Evolutionary conservation across 2,329 filamentous ascomycete species (phyloP), one percentile per base, ranked within the genome.

Genomic region (Scedosporium aurantiacum): DNA sequence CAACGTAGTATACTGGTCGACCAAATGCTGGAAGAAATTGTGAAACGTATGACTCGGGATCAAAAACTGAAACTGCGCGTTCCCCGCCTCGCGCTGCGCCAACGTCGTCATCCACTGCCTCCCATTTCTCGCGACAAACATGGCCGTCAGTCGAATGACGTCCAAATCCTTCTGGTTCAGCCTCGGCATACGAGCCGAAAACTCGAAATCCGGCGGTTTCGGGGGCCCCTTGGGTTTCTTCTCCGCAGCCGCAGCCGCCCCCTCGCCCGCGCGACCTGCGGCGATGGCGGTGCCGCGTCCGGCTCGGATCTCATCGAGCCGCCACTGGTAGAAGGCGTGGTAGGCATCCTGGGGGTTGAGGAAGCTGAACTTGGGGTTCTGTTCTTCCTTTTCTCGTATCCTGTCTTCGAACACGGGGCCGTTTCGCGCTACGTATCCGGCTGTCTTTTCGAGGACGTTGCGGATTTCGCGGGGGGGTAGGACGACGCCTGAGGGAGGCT

Each of bases 1-100:
- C 32, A 97, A 76, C 59, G 87, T 81, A n/a, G 88, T 89, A 73
- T 97, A 97, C 72, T 99, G 94, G 67, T 97, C 93, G 63, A 97
- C 86, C 63, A 96, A 81, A 65, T 92, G 85, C 67, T 91, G 90
- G 74, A 97, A 97, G 77, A 94, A 97, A 72, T 93, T 92, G 77
- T 97, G 91, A 65, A 97, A 87, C 69, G 90, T 96, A 78, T 99
- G 94, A 69, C 96, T 95, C 16, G 92, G 91, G 60, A 93, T 87
- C 60, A 99, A 80, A 70, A 99, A 99, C 74, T 97, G 91, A 73
- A 97, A 99, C 72, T 99, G 93, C 66, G 87, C 91, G 74, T 97
- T 97, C 69, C 88, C 84, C 18, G 89, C 83, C 76, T 99, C 93
- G 66, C 90, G 85, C 75, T 96, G 93, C 25, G 89, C 90, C 65